A percentile compares a stretch with the other conserved stretches of the same genome.
Conservation (phyloP, 495 filamentous ascomycete genomes). For the Penicillium argentinense region DNA sequence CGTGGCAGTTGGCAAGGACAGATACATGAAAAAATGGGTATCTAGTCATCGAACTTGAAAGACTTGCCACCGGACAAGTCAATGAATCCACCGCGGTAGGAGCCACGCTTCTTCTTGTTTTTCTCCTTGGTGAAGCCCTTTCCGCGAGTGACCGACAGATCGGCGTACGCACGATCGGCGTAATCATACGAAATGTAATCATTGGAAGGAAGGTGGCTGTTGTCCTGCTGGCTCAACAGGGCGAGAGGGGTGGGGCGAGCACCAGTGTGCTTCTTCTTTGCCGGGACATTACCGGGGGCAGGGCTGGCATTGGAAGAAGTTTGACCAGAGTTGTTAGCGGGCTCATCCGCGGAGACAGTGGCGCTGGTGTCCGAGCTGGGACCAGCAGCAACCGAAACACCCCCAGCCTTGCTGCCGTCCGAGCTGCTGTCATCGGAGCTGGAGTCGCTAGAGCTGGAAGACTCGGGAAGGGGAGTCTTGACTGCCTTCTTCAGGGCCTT, state of each 20-base stretch:
- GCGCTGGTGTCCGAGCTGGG: conserved; percentile 31
- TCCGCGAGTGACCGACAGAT: conserved; percentile 86
- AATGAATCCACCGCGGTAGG: conserved; percentile 80
- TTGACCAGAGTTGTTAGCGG: conserved; percentile 26
- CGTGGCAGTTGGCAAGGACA: too few relatives aligned
- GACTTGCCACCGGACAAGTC: conserved; percentile 67
- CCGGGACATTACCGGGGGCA: conserved; percentile 41
- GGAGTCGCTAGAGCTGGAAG: conserved; percentile 29
- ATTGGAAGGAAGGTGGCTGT: conserved; percentile 50
- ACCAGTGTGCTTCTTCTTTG: conserved; percentile 52
- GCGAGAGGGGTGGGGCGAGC: conserved; percentile 47
- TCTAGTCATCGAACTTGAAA: conserved; percentile 84
- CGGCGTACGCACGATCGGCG: conserved; percentile 79
- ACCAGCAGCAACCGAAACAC: conserved; percentile 12
- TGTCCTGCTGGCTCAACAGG: conserved; percentile 36
- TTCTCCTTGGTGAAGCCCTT: conserved; percentile 99
- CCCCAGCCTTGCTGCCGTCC: conserved; percentile 23
- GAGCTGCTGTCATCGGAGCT: conserved; percentile 23
- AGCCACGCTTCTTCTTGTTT: conserved; percentile 90
- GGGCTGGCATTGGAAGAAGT: conserved; percentile 46
- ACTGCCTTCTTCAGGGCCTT: conserved; percentile 50
- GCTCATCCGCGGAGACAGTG: conserved; percentile 37
- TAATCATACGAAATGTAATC: conserved; percentile 82
- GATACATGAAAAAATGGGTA: background rate
- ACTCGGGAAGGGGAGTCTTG: conserved; percentile 53